A percentile compares a stretch with the other conserved stretches of the same genome.
Conservation (phyloP, 805 yeast genomes). For the Cyberlindnera maclurae region DNA sequence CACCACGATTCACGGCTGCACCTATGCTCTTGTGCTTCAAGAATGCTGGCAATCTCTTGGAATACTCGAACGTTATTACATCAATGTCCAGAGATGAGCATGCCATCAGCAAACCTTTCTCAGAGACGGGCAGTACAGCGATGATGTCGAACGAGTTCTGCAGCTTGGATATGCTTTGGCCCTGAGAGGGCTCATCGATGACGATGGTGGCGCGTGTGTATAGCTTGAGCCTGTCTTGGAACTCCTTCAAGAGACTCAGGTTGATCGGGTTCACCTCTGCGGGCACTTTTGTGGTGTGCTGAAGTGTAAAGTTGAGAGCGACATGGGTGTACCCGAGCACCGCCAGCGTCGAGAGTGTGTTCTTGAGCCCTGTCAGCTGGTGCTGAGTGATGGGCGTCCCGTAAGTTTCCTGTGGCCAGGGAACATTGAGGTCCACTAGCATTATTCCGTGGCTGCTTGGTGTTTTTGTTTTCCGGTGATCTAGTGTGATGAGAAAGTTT, state of each 20-base stretch:
- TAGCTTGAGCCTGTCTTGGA: conserved; percentile 33
- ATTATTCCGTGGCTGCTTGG: background rate
- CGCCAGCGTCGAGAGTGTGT: conserved; percentile 45
- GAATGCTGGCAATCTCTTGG: conserved; percentile 61
- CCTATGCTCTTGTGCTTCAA: conserved; percentile 80
- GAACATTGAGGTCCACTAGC: conserved; percentile 58
- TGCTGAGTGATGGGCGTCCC: conserved; percentile 30
- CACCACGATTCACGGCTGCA: conserved; percentile 76
- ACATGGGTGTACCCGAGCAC: conserved; percentile 66
- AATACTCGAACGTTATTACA: conserved; percentile 64
- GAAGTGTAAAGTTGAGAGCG: conserved; percentile 61
- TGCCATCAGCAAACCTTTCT: conserved; percentile 69
- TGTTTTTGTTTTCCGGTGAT: background rate
- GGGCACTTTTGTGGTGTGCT: conserved; percentile 10
- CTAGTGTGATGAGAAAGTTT: no score
- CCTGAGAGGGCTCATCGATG: conserved; percentile 71
- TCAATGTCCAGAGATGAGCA: conserved; percentile 76
- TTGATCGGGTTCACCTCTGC: conserved; percentile 34
- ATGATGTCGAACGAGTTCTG: conserved; percentile 62
- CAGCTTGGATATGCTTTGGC: conserved; percentile 44
- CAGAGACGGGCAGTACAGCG: conserved; percentile 75
- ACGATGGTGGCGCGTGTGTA: conserved; percentile 70
- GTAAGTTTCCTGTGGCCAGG: conserved; percentile 60
- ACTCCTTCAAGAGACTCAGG: conserved; percentile 21
- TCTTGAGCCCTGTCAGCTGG: conserved; percentile 39